A percentile compares a stretch with the other conserved stretches of the same genome.
These are phyloP conservation scores for Stagonosporopsis tanaceti DNA, from an alignment of 2,329 filamentous ascomycete genomes.

Conservation along the genomic window DNA sequence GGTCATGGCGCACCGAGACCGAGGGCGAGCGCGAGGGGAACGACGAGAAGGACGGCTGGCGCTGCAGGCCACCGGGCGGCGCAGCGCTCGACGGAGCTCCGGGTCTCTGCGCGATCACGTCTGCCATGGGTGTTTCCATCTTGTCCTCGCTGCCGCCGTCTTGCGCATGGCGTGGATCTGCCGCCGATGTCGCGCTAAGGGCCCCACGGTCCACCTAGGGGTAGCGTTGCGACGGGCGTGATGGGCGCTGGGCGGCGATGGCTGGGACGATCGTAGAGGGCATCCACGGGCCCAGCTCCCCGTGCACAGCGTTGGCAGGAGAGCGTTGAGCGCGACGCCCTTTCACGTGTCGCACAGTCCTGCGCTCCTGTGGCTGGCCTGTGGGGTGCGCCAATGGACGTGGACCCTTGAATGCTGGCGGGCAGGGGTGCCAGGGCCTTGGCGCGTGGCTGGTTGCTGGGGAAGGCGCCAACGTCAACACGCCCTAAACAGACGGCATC, in stretches of 20 bases:
- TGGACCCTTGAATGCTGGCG: slow-evolving; percentile 7
- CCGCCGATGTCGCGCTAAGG: slow-evolving; percentile 28
- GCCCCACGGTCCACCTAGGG: slow-evolving; percentile 29
- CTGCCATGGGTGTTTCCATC: slow-evolving; percentile 43
- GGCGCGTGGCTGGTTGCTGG: slow-evolving; percentile 9
- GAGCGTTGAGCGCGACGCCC: neutral
- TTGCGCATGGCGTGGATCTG: slow-evolving; percentile 28
- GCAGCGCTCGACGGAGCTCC: slow-evolving; percentile 11
- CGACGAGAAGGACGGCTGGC: slow-evolving; percentile 55
- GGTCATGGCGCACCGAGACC: slow-evolving; percentile 46
- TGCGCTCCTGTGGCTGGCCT: too few relatives aligned
- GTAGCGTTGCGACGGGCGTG: slow-evolving; percentile 13
- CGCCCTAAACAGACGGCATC: slow-evolving; percentile 24
- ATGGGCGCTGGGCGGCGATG: neutral
- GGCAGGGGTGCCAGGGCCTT: neutral
- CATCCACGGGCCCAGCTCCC: neutral
- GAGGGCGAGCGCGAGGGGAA: slow-evolving; percentile 53
- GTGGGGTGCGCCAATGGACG: neutral
- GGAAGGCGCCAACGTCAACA: slow-evolving; percentile 19
- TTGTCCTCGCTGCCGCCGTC: slow-evolving; percentile 21
- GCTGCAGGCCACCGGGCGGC: slow-evolving; percentile 39
- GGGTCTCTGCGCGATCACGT: slow-evolving; percentile 40
- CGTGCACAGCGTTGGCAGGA: neutral
- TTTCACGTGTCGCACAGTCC: too few relatives aligned
- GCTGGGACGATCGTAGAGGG: too few relatives aligned